Evolutionary conservation across 345 rosid species (phyloP).

Genomic region (Bruguiera gymnorhiza): DNA sequence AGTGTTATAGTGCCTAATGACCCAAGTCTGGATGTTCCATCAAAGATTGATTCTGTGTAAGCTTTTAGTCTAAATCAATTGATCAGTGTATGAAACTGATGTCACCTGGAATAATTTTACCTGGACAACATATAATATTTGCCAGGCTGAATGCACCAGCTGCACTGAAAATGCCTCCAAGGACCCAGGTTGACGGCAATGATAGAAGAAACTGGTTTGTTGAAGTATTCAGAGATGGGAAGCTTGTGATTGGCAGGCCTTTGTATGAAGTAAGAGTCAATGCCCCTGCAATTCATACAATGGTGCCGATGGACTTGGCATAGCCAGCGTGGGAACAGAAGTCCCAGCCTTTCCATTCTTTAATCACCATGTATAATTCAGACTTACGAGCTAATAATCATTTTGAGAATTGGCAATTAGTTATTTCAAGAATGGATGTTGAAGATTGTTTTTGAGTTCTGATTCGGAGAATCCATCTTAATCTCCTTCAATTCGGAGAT

Average conservation of each 20-base stretch:
- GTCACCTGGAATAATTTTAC: background rate
- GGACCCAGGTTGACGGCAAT: constrained; percentile 17
- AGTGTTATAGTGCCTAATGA: constrained; percentile 6
- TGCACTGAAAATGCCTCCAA: constrained; percentile 28
- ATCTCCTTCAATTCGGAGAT: no score
- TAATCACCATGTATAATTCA: background rate
- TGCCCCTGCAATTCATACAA: constrained; percentile 21
- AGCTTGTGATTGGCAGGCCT: constrained; percentile 15
- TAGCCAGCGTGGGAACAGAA: constrained; percentile 16
- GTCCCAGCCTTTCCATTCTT: constrained; percentile 29
- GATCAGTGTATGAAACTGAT: background rate
- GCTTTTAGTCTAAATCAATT: background rate
- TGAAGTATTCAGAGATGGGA: background rate
- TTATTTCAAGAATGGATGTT: no score
- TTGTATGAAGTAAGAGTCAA: constrained; percentile 23
- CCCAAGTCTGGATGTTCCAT: constrained; percentile 8
- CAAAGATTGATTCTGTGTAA: background rate
- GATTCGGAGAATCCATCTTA: no score
- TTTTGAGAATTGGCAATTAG: no score
- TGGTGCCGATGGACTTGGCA: constrained; percentile 29
- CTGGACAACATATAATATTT: constrained; percentile 14
- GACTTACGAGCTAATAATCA: background rate
- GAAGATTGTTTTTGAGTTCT: no score
- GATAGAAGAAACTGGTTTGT: background rate
- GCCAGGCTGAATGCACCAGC: constrained; percentile 1